Conservation (phyloP, 2,329 filamentous ascomycete genomes). For the Talaromyces albobiverticillius region DNA sequence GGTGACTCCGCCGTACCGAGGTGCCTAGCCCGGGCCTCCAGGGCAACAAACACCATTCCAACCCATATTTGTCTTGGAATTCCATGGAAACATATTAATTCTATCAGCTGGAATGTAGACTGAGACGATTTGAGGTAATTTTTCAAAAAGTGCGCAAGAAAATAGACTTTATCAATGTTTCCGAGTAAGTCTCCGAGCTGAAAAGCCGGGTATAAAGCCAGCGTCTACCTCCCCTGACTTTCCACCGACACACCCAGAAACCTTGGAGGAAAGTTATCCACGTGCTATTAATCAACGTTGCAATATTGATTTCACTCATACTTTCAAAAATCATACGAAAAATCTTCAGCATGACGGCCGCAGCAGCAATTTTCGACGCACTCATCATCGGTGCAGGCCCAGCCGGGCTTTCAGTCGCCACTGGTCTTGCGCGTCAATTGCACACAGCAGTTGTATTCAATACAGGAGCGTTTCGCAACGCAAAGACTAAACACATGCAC, state of each 20-base stretch:
- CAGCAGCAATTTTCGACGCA: constrained; percentile 22
- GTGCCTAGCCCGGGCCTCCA: too few species aligned
- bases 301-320: background rate
- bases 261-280: background rate
- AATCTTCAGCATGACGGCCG: background rate
- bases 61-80: too few species aligned
- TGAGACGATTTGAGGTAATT: too few species aligned
- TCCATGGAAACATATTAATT: too few species aligned
- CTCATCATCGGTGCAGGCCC: constrained; percentile 45
- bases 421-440: constrained; percentile 37
- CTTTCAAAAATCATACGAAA: background rate
- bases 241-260: background rate
- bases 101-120: too few species aligned
- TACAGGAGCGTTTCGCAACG: constrained; percentile 43
- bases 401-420: constrained; percentile 43
- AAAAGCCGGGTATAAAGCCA: background rate
- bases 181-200: background rate
- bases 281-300: background rate
- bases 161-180: background rate
- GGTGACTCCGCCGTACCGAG: too few species aligned
- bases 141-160: too few species aligned
- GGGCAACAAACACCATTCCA: too few species aligned
- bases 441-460: constrained; percentile 45
- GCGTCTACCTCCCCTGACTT: background rate
- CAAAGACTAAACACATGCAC: constrained; percentile 45